Conservation (phyloP, 352 stramenopile genomes). For the Pythium folliculosum region DNA sequence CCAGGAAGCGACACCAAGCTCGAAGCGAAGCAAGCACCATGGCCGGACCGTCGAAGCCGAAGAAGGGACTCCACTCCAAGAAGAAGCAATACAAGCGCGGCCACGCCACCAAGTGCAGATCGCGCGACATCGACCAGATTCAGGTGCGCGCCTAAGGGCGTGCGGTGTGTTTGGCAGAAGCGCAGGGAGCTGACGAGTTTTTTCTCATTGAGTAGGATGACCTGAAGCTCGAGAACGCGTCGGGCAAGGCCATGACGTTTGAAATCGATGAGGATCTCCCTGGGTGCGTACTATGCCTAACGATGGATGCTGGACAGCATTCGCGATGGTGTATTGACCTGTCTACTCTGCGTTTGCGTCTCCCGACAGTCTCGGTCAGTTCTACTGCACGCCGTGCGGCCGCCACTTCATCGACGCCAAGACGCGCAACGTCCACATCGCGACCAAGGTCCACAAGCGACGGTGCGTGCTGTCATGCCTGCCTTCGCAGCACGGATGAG, state of each 20-base stretch:
- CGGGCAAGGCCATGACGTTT: slow-evolving; percentile 64
- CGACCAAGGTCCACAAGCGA: slow-evolving; percentile 87
- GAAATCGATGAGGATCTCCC: slow-evolving; percentile 85
- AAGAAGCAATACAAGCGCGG: slow-evolving; percentile 88
- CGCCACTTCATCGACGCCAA: slow-evolving; percentile 85
- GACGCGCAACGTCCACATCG: slow-evolving; percentile 78
- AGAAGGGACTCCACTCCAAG: slow-evolving; percentile 75
- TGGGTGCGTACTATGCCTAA: too few species aligned
- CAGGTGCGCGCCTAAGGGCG: slow-evolving; percentile 32
- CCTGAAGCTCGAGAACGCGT: slow-evolving; percentile 56
- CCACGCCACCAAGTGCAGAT: slow-evolving; percentile 80
- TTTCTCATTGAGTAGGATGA: slow-evolving; percentile 51
- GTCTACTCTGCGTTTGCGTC: not conserved
- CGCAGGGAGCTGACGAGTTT: too few species aligned
- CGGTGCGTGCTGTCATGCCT: slow-evolving; percentile 33
- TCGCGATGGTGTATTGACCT: too few species aligned
- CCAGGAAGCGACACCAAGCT: slow-evolving; percentile 17
- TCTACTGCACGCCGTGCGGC: slow-evolving; percentile 86
- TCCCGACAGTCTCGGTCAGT: slow-evolving; percentile 67
- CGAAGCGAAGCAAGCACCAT: slow-evolving; percentile 31
- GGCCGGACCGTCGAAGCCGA: slow-evolving; percentile 50
- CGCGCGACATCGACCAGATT: slow-evolving; percentile 86
- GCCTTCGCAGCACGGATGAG: too few species aligned
- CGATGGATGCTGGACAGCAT: too few species aligned
- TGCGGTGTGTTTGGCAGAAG: not conserved